These are phyloP conservation scores for Ogataea ganodermae DNA, from an alignment of 805 yeast genomes.

Conservation along the genomic window DNA sequence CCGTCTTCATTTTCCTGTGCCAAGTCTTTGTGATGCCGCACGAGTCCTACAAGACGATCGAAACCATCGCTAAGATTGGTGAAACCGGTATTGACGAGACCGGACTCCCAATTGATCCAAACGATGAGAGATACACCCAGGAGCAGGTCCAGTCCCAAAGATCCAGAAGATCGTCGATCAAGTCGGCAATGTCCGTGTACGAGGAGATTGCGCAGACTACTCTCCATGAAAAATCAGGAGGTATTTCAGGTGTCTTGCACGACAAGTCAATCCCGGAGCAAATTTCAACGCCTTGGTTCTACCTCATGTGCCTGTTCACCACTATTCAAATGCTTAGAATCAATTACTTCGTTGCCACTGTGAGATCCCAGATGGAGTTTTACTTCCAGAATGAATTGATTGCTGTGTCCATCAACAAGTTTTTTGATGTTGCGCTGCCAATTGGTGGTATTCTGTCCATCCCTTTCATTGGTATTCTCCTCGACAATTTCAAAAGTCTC, in stretches of 20 bases:
- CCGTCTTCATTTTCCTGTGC: slow-evolving; percentile 71
- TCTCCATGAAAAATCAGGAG: slow-evolving; percentile 55
- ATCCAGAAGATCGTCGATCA: slow-evolving; percentile 38
- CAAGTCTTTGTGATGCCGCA: slow-evolving; percentile 81
- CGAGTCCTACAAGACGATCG: slow-evolving; percentile 71
- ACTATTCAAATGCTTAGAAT: slow-evolving; percentile 88
- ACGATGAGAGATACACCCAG: slow-evolving; percentile 37
- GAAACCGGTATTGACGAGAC: slow-evolving; percentile 75
- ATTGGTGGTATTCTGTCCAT: slow-evolving; percentile 85
- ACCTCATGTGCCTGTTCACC: slow-evolving; percentile 74
- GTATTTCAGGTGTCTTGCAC: slow-evolving; percentile 80
- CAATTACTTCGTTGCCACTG: slow-evolving; percentile 90
- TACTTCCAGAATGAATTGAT: slow-evolving; percentile 52
- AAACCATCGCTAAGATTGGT: slow-evolving; percentile 63
- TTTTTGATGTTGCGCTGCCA: slow-evolving; percentile 86
- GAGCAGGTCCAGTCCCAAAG: slow-evolving; percentile 21
- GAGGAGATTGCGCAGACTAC: slow-evolving; percentile 67
- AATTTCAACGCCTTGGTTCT: slow-evolving; percentile 68
- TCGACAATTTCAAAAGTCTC: slow-evolving; percentile 73
- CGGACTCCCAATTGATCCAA: slow-evolving; percentile 57
- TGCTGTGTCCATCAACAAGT: slow-evolving; percentile 64
- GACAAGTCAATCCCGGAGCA: slow-evolving; percentile 46
- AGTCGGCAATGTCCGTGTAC: slow-evolving; percentile 53
- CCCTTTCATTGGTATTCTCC: slow-evolving; percentile 78
- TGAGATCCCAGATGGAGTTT: slow-evolving; percentile 78